phyloP scores from a whole-genome alignment of 208 protist genomes.

The Endotrypanum monterogeii region DNA sequence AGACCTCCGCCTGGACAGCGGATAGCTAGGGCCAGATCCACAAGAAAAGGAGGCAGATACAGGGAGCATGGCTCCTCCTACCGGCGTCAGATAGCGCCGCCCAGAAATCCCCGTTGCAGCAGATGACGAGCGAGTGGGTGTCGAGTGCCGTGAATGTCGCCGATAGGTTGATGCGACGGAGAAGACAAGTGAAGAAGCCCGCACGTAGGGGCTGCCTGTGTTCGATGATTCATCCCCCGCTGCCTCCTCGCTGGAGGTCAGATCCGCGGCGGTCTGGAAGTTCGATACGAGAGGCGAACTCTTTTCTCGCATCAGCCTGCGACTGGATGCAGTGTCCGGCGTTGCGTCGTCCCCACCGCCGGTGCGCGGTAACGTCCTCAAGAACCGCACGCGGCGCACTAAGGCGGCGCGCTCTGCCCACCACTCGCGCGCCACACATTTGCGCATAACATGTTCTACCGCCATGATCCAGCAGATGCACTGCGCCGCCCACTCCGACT shows the following conservation, averaged over 20 bases:
- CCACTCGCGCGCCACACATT: conserved; percentile 15
- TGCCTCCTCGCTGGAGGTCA: conserved; percentile 19
- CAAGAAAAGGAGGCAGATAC: neutral
- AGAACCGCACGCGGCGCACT: conserved; percentile 1
- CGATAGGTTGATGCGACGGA: neutral
- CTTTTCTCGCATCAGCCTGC: conserved; percentile 19
- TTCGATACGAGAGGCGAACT: conserved; percentile 14
- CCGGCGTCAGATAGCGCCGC: neutral
- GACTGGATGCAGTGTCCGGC: neutral
- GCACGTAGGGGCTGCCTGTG: conserved; percentile 8
- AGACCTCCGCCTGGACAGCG: neutral
- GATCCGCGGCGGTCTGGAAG: conserved; percentile 24
- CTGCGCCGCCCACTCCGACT: conserved; percentile 29
- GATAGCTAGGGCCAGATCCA: neutral
- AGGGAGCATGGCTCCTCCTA: neutral
- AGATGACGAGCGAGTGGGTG: neutral
- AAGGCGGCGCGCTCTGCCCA: conserved; percentile 15
- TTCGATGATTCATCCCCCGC: conserved; percentile 15
- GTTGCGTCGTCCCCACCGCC: neutral
- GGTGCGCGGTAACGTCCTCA: neutral
- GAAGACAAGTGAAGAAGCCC: neutral
- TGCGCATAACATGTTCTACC: conserved; percentile 15
- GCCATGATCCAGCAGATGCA: conserved; percentile 23
- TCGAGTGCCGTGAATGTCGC: neutral
- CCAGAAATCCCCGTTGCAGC: neutral